Evolutionary conservation across 73 alveolate species (phyloP), one percentile per base, ranked within the genome.

Genomic region (Paramecium octaurelia): DNA sequence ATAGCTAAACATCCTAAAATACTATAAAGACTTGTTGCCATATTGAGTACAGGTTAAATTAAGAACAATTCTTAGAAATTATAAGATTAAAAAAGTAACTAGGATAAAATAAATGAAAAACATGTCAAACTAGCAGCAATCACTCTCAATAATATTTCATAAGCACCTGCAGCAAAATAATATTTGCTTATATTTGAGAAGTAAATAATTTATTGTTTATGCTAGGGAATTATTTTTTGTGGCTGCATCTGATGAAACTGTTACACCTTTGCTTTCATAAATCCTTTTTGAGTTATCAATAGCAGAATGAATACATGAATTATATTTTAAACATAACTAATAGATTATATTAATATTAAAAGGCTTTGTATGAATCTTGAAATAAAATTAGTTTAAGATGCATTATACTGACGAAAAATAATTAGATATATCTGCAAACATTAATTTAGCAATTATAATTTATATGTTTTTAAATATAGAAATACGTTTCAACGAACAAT

Each of bases 181-280:
- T 89, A 89, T 50, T 43, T 89, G 43, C 42, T 40, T 16, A 50
- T 64, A 5, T 89, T 44, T 70, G 94, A 89, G 71, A 80, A 80
- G 91, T 80, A 80, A 40, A 36, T 20, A 73, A 12, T 0, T 34
- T 80, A 27, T 44, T 18, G 2, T 11, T 80, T 44, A 80, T 44
- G 18, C n/a, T 2, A 64, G 94, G 58, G 94, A 89, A 50, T 70
- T 89, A 73, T 70, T 89, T 14, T 59, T 89, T 1, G 94, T 89
- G 4, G 94, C 94, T 4, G 86, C 94, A 69, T 70, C 94, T 12
- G 94, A 89, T 57, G 94, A 89, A 71, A 89, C 94, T 6, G 94
- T 71, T 71, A 89, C 94, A 20, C 86, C 86, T 40, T 89, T 70
- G 58, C 57, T 89, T 16, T 89, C 94, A 71, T 38, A 68, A 27